Evolutionary conservation across 2,329 filamentous ascomycete species (phyloP), one percentile per base, ranked within the genome.

Genomic region (Bertia moriformis): DNA sequence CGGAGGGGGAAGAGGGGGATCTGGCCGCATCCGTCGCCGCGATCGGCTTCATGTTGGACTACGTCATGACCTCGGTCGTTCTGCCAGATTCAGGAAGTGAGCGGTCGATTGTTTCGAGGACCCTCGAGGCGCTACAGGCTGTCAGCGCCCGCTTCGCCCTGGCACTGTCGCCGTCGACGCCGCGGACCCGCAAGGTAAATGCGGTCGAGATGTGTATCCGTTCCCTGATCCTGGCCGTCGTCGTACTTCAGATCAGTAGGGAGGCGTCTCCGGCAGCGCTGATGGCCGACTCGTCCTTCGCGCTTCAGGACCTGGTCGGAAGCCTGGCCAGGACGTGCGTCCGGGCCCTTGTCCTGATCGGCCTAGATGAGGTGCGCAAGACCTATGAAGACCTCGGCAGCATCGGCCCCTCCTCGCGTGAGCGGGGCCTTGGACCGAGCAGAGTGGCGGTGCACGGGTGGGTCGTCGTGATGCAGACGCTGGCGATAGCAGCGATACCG

Each of bases 391-490:
- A 65, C 24, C 55, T 76, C 2, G 65, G 67, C 40, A n/a, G n/a
- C n/a, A n/a, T n/a, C n/a, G 60, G 53, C 2, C 48, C 58, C 3
- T 51, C 59, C 1, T 54, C 57, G 27, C 60, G 70, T 30, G 69
- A 73, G 43, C 60, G 58, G 37, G 74, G 73, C 1, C 63, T 80
- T 22, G 62, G 60, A 19, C 52, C 59, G 14, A 63, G 71, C 20
- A 52, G 60, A n/a, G 51, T 57, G 13, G 44, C 52, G 2, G 47
- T 68, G 5, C 64, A 73, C 41, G 66, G 67, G 7, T 83, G 77
- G 78, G 65, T 76, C 2, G 57, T 71, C 17, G 43, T 73, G 3
- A 72, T 78, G 48, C 67, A 69, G 37, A 55, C 67, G 1, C 50
- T 80, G 3, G 64, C 69, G 19, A 56, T 60, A 22, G 63, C 66